Conservation (phyloP, 73 alveolate species). For the Stentor roeselii region DNA sequence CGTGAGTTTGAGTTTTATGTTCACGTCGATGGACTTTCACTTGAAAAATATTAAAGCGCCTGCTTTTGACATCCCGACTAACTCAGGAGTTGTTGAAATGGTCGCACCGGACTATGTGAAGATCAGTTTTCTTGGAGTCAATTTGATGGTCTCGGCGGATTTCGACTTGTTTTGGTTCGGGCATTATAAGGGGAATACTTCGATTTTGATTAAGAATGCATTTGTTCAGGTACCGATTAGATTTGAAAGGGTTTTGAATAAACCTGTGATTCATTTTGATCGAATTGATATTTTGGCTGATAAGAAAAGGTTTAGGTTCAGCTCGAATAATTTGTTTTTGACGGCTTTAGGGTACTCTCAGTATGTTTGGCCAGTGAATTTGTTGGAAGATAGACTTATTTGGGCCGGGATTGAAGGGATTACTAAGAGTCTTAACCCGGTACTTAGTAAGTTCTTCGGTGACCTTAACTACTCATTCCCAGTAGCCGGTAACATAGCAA, state of each 20-base stretch:
- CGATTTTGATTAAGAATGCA: background rate
- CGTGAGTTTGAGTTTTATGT: background rate
- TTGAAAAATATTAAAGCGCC: no score
- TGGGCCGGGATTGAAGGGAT: background rate
- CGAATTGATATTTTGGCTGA: background rate
- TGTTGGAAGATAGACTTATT: background rate
- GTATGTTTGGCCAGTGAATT: background rate
- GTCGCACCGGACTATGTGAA: background rate
- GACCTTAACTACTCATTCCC: background rate
- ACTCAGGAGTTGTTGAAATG: background rate
- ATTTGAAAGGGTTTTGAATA: background rate
- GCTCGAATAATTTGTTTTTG: background rate
- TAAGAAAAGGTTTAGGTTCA: background rate
- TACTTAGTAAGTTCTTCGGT: background rate
- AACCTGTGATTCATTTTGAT: background rate
- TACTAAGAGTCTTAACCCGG: background rate
- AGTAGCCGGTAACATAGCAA: background rate
- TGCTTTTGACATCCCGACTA: background rate
- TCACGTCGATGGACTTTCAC: background rate
- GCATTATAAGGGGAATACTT: background rate
- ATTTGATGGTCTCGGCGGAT: background rate
- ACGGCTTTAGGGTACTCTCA: background rate
- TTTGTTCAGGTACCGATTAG: background rate
- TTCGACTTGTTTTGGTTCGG: background rate
- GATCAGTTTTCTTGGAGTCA: background rate